Percentiles rank a stretch among this genome's conserved stretches.
These are phyloP conservation scores for Saprolegnia diclina DNA, from an alignment of 352 stramenopile species.

Conservation along the genomic window DNA sequence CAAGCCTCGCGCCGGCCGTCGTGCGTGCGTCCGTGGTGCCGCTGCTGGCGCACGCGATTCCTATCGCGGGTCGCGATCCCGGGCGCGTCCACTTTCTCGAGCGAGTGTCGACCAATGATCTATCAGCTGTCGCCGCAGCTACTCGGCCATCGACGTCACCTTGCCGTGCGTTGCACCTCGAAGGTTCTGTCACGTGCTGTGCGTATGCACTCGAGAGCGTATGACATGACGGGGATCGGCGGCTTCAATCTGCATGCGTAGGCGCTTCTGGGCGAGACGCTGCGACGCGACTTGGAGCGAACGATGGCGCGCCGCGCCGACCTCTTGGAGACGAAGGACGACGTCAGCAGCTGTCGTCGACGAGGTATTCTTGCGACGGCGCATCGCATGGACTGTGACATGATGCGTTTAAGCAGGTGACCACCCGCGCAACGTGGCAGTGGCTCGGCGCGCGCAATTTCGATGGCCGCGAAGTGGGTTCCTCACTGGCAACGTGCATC, in stretches of 20 bases:
- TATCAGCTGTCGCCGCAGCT: no score
- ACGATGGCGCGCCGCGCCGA: not conserved
- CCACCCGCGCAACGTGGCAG: not conserved
- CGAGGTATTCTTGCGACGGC: no score
- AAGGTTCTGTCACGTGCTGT: conserved; percentile 3
- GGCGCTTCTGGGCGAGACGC: not conserved
- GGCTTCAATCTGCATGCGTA: not conserved
- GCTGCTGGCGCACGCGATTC: not conserved
- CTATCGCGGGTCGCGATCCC: not conserved
- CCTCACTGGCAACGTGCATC: conserved; percentile 7
- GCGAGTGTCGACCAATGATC: no score
- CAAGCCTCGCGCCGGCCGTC: not conserved
- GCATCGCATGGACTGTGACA: not conserved
- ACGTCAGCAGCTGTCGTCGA: no score
- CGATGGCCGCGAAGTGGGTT: conserved; percentile 14
- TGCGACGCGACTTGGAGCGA: not conserved
- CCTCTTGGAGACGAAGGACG: no score
- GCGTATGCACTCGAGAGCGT: conserved; percentile 10
- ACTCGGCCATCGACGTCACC: not conserved
- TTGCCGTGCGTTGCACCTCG: not conserved
- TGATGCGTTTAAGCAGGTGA: not conserved
- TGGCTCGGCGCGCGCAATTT: conserved; percentile 18
- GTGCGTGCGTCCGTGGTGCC: not conserved
- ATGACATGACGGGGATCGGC: no score
- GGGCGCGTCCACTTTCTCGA: not conserved